phyloP scores from a whole-genome alignment of 2,329 filamentous ascomycete species.

The Lasiodiplodia hormozganensis region DNA sequence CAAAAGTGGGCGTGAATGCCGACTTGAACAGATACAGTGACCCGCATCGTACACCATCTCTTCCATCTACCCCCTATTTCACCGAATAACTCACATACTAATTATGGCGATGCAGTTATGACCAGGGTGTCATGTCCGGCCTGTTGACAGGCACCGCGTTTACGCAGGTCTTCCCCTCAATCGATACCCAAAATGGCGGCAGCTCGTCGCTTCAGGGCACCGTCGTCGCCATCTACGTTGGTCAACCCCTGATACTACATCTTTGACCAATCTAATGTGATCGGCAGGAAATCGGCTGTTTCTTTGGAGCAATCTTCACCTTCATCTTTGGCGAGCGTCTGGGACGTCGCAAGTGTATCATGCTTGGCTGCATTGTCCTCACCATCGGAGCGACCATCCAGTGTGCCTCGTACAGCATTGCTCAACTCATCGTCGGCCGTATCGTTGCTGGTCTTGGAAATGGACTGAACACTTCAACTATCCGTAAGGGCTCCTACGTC shows the following conservation, averaged over 20 bases:
- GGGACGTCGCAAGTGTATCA: slow-evolving; percentile 56
- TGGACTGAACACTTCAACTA: slow-evolving; percentile 52
- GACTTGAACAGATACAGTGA: too few species aligned
- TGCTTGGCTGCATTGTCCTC: slow-evolving; percentile 58
- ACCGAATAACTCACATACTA: neutral
- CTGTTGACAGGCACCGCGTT: slow-evolving; percentile 42
- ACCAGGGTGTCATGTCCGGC: slow-evolving; percentile 50
- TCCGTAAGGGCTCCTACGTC: slow-evolving; percentile 43
- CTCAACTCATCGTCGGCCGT: slow-evolving; percentile 59
- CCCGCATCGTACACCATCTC: neutral
- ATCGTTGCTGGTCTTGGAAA: slow-evolving; percentile 54
- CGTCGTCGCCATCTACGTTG: slow-evolving; percentile 61
- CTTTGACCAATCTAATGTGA: neutral
- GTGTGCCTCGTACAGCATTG: slow-evolving; percentile 52
- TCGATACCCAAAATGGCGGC: slow-evolving; percentile 44
- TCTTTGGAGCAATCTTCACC: slow-evolving; percentile 58
- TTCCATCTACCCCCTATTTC: neutral
- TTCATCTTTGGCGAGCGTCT: slow-evolving; percentile 57
- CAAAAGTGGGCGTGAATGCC: too few species aligned
- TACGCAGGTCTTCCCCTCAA: slow-evolving; percentile 21
- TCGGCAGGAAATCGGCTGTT: slow-evolving; percentile 20
- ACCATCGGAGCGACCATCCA: slow-evolving; percentile 58
- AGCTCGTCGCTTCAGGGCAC: slow-evolving; percentile 58
- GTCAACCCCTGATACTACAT: slow-evolving; percentile 33
- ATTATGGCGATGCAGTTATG: slow-evolving; percentile 40